Evolutionary conservation across 1,284 basidiomycete genomes (phyloP).

Genomic region (Heterobasidion occidentale): DNA sequence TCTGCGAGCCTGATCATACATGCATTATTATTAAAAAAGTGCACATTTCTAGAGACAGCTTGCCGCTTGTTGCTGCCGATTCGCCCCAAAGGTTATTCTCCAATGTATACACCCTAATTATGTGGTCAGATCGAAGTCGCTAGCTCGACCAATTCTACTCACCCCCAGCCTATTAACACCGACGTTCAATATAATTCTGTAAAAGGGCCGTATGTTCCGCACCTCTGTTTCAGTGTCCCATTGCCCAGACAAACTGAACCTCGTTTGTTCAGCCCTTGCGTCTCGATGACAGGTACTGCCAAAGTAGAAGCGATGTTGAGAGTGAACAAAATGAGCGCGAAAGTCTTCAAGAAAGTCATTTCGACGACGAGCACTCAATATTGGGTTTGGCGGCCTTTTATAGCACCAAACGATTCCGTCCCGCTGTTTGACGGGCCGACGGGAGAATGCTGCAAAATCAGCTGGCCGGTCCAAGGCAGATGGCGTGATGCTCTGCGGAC

Average conservation of each 20-base stretch:
- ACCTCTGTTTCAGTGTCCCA: conserved; percentile 1
- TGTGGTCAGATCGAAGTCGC: neutral
- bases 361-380: neutral
- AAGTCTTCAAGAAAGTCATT: neutral
- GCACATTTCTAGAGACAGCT: neutral
- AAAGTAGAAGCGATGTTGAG: neutral
- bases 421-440: neutral
- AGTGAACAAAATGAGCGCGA: neutral
- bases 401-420: neutral
- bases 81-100: neutral
- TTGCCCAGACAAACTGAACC: neutral
- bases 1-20: neutral
- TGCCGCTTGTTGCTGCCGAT: neutral
- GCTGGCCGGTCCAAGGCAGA: neutral
- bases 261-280: neutral
- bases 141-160: neutral
- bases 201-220: neutral
- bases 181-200: neutral
- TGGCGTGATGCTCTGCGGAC: neutral
- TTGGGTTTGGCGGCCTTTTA: neutral
- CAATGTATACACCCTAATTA: neutral
- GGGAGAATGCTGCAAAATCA: neutral
- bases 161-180: neutral
- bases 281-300: neutral
- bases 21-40: neutral